Conservation (phyloP, 352 stramenopile genomes). For the Phytophthora capsici region DNA sequence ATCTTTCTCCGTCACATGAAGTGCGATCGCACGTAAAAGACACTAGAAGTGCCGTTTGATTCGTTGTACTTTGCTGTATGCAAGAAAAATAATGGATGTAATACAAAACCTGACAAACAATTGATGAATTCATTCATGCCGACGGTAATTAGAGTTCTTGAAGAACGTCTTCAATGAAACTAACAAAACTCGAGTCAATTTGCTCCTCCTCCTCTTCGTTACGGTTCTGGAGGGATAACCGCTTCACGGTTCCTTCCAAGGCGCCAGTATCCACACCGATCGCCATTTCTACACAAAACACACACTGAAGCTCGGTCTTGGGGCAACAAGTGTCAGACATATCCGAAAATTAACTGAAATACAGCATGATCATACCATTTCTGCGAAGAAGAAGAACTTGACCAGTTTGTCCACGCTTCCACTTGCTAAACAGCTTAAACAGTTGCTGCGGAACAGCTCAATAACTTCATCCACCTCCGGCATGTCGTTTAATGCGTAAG, state of each 20-base stretch:
- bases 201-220: slow-evolving; percentile 75
- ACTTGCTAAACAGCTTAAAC: slow-evolving; percentile 81
- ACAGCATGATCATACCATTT: slow-evolving; percentile 62
- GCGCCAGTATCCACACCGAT: slow-evolving; percentile 62
- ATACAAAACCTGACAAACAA: slow-evolving; percentile 25
- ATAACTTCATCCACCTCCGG: slow-evolving; percentile 84
- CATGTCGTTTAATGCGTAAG: slow-evolving; percentile 53
- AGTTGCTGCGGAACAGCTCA: slow-evolving; percentile 68
- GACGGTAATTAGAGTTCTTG: slow-evolving; percentile 59
- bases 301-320: slow-evolving; percentile 78
- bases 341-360: neutral
- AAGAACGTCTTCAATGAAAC: slow-evolving; percentile 82
- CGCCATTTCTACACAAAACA: slow-evolving; percentile 85
- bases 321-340: slow-evolving; percentile 13
- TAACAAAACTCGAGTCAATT: slow-evolving; percentile 87
- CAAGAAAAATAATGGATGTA: slow-evolving; percentile 36
- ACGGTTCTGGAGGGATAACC: slow-evolving; percentile 64
- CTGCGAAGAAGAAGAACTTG: slow-evolving; percentile 91
- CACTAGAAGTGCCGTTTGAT: slow-evolving; percentile 5
- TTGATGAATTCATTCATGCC: slow-evolving; percentile 28
- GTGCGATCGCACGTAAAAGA: slow-evolving; percentile 42
- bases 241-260: slow-evolving; percentile 75
- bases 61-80: slow-evolving; percentile 23
- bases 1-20: slow-evolving; percentile 74
- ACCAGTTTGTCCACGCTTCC: slow-evolving; percentile 70